Evolutionary conservation across 768 basidiomycete genomes (phyloP).

Genomic region (Rhodocollybia butyracea): DNA sequence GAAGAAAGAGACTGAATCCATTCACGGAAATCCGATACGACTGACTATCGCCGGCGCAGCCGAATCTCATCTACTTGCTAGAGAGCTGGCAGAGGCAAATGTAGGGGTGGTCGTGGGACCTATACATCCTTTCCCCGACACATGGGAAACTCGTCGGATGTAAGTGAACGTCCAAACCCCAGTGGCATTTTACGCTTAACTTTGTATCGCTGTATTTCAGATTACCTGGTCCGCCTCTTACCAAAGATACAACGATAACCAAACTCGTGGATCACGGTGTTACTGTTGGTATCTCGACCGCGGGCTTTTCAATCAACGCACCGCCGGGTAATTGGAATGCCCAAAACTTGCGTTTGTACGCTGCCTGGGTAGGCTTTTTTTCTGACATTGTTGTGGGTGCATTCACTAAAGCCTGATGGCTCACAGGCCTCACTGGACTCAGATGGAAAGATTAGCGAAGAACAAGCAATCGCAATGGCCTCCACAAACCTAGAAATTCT

Average conservation of each 20-base stretch:
- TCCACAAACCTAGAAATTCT: constrained; percentile 40
- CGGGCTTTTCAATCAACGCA: constrained; percentile 29
- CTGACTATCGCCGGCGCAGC: constrained; percentile 57
- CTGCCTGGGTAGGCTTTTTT: constrained; percentile 42
- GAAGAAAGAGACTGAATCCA: constrained; percentile 48
- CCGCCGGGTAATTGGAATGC: constrained; percentile 47
- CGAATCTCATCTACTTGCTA: constrained; percentile 63
- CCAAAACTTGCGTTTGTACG: constrained; percentile 67
- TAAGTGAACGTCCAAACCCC: not conserved
- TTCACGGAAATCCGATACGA: constrained; percentile 14
- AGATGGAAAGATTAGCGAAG: constrained; percentile 35
- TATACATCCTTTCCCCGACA: constrained; percentile 56
- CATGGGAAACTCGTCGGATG: constrained; percentile 47
- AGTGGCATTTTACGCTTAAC: not conserved
- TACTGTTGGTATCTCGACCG: constrained; percentile 54
- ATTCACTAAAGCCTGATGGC: not conserved
- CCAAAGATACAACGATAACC: constrained; percentile 50
- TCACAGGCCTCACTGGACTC: constrained; percentile 30
- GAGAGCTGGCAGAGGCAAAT: constrained; percentile 54
- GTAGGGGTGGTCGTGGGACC: constrained; percentile 73
- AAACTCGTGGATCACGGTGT: constrained; percentile 58
- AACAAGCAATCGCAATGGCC: constrained; percentile 37
- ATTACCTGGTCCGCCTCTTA: constrained; percentile 68
- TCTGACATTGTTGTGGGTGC: not conserved
- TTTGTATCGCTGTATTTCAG: constrained; percentile 25